A percentile compares a stretch with the other conserved stretches of the same genome.
Evolutionary conservation across 2,329 filamentous ascomycete species (phyloP).

Genomic region (Monilinia polystroma): DNA sequence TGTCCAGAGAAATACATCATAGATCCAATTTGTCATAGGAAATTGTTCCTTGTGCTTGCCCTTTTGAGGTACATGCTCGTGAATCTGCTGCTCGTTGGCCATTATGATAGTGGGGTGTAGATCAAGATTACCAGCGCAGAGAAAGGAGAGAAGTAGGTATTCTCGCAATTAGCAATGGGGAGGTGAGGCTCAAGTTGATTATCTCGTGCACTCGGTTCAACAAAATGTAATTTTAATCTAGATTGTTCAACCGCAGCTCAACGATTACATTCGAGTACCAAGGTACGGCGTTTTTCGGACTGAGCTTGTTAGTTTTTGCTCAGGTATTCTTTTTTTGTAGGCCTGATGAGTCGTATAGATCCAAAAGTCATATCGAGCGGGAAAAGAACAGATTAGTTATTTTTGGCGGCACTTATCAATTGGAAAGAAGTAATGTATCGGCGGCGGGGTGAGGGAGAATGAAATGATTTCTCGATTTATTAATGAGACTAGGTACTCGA

Average conservation of each 20-base stretch:
- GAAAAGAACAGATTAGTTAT: not conserved
- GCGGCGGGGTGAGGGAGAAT: constrained; percentile 3
- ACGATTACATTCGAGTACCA: constrained; percentile 9
- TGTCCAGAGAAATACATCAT: constrained; percentile 74
- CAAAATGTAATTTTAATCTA: constrained; percentile 1
- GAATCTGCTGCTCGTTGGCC: constrained; percentile 24
- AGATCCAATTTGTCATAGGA: constrained; percentile 53
- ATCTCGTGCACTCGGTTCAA: constrained; percentile 2
- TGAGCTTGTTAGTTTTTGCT: not conserved
- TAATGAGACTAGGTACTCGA: not conserved
- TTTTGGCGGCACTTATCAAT: not conserved
- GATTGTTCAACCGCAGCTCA: constrained; percentile 6
- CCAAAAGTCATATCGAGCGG: constrained; percentile 22
- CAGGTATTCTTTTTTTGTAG: constrained; percentile 8
- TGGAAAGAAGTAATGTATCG: not conserved
- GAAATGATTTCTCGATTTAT: constrained; percentile 7
- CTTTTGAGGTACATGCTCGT: constrained; percentile 26
- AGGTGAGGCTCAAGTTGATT: not conserved
- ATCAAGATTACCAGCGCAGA: constrained; percentile 8
- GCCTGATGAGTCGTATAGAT: constrained; percentile 6
- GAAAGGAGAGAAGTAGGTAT: not conserved
- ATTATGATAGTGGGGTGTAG: constrained; percentile 13
- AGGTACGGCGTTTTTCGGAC: constrained; percentile 1
- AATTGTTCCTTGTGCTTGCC: constrained; percentile 25
- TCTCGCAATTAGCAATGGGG: not conserved